phyloP scores from a whole-genome alignment of 2,329 filamentous ascomycete genomes.

The Colletotrichum musicola region DNA sequence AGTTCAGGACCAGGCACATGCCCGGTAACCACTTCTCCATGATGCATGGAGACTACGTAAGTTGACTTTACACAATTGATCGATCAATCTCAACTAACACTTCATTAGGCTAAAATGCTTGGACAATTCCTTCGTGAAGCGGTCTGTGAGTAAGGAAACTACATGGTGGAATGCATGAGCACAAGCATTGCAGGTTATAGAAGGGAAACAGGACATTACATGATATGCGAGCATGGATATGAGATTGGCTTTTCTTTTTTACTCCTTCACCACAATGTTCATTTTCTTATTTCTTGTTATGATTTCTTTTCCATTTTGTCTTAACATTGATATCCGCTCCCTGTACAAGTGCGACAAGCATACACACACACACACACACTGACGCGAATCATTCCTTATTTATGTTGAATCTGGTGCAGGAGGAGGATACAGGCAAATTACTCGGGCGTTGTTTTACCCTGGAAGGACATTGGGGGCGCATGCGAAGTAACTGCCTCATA shows the following conservation, averaged over 20 bases:
- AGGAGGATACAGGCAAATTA: slow-evolving; percentile 15
- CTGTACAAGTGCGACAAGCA: slow-evolving; percentile 33
- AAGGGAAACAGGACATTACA: slow-evolving; percentile 37
- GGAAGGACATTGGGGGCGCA: slow-evolving; percentile 9
- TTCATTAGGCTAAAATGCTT: slow-evolving; percentile 51
- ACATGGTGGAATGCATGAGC: slow-evolving; percentile 25
- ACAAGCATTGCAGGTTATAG: slow-evolving; percentile 37
- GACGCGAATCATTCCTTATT: slow-evolving; percentile 37
- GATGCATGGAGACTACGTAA: slow-evolving; percentile 72
- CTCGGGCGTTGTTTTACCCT: slow-evolving; percentile 25
- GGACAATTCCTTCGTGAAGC: slow-evolving; percentile 51
- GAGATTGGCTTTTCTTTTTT: slow-evolving; percentile 24
- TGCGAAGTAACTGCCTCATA: slow-evolving; percentile 32
- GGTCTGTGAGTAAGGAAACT: slow-evolving; percentile 42
- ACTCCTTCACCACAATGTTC: slow-evolving; percentile 15
- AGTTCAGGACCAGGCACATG: slow-evolving; percentile 76
- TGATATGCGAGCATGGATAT: slow-evolving; percentile 35
- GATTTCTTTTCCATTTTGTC: slow-evolving; percentile 29
- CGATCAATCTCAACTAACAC: slow-evolving; percentile 38
- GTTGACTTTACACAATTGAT: slow-evolving; percentile 32
- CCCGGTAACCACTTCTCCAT: slow-evolving; percentile 81
- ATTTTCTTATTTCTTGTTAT: slow-evolving; percentile 28
- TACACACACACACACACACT: neutral
- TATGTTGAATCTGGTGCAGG: neutral
- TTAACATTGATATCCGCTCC: slow-evolving; percentile 39